Evolutionary conservation across 345 rosid genomes (phyloP), one percentile per base, ranked within the genome.

Genomic region (Abelmoschus esculentus): DNA sequence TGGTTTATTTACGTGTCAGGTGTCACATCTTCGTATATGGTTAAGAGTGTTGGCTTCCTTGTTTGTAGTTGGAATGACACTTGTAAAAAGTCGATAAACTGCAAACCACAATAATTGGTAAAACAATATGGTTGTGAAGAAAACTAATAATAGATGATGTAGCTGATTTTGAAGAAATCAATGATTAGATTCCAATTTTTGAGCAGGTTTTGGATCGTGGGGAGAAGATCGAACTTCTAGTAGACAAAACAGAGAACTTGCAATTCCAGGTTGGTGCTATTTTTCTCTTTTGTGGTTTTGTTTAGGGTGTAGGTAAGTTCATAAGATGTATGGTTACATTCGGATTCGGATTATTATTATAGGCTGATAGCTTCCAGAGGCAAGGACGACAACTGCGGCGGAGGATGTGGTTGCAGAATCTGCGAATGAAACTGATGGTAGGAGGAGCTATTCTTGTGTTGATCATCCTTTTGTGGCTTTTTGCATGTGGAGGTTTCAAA

Each of bases 351-450:
- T 28, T 58, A 26, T 28, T 28, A 57, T 28, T 54, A 58, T 70
- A 90, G 91, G 98, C 98, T 2, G 99, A 90, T 80, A 84, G 96
- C 83, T 96, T 96, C 80, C 99, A 96, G 82, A 86, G 97, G 81
- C 98, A 92, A 83, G 96, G 98, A 32, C 86, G 98, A 79, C 90
- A 87, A 75, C 80, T 96, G 65, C 85, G 98, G 17, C 84, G 99
- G 76, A 92, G 86, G 82, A 96, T 92, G 98, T 96, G 97, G 99
- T 74, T 89, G 61, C 99, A 96, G 81, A 89, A 76, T 80, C 85
- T 92, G 58, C 91, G 86, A 73, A 73, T 90, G 91, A 92, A 92
- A 85, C 77, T 96, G 73, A 82, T 89, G 85, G 83, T 90, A 40
- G 96, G 85, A 26, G 99, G 96, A 71, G 87, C 64, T 10, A 60